These are phyloP conservation scores for Leccinum rimulosum DNA, from an alignment of 768 basidiomycete species.

Conservation along the genomic window DNA sequence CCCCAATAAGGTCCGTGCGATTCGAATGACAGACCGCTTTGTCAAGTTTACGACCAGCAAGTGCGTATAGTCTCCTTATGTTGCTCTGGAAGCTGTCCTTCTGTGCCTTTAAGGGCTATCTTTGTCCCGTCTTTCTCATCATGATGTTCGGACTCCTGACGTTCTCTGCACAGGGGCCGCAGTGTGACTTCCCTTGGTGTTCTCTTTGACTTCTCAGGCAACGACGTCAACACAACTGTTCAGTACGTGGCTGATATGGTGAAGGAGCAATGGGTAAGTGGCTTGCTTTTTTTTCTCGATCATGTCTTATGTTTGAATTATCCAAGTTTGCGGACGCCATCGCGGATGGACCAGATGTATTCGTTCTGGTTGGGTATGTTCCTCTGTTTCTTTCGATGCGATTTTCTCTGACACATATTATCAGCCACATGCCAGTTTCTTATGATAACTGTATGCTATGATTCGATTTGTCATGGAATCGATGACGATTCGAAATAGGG, in stretches of 20 bases:
- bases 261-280: constrained; percentile 68
- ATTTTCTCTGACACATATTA: not conserved
- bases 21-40: constrained; percentile 45
- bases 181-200: constrained; percentile 80
- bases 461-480: not conserved
- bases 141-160: not conserved
- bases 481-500: constrained; percentile 43
- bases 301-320: not conserved
- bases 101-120: not conserved
- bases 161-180: constrained; percentile 45
- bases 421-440: constrained; percentile 80
- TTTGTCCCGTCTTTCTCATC: not conserved
- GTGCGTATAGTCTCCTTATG: constrained; percentile 38
- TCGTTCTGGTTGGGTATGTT: constrained; percentile 63
- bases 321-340: constrained; percentile 75
- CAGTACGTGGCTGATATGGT: constrained; percentile 74
- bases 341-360: constrained; percentile 77
- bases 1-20: constrained; percentile 35
- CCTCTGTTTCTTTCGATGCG: not conserved
- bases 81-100: not conserved
- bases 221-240: constrained; percentile 69
- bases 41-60: constrained; percentile 71
- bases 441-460: constrained; percentile 56
- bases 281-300: not conserved
- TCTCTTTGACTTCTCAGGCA: constrained; percentile 72